These are phyloP conservation scores for Afroboletus lepidellus DNA, from an alignment of 1,284 basidiomycete genomes.

Conservation along the genomic window DNA sequence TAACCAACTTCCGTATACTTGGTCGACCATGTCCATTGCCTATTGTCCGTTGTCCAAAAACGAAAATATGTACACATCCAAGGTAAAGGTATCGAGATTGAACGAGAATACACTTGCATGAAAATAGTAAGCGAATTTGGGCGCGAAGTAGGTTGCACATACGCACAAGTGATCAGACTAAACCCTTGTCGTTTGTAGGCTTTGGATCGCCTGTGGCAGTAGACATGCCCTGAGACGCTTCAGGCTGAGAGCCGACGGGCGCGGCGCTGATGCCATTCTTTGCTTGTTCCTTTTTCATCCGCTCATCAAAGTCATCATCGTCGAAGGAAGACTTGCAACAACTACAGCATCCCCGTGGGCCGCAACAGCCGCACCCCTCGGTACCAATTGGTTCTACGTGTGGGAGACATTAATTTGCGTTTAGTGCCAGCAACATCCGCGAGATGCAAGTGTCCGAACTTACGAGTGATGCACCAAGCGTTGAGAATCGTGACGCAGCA, in stretches of 20 bases:
- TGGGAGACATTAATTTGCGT: not conserved
- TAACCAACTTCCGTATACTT: too few relatives aligned
- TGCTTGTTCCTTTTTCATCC: conserved; percentile 23
- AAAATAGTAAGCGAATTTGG: not conserved
- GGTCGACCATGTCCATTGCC: too few relatives aligned
- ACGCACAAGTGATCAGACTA: conserved; percentile 5
- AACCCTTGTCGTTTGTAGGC: not conserved
- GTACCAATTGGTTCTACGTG: conserved; percentile 26
- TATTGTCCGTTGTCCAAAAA: too few relatives aligned
- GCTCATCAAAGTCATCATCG: conserved; percentile 33
- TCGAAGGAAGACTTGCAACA: conserved; percentile 33
- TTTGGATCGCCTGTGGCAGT: conserved; percentile 5
- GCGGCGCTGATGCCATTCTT: conserved; percentile 8
- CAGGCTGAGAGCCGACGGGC: conserved; percentile 24
- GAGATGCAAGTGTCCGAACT: conserved; percentile 2
- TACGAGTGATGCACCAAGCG: conserved; percentile 31
- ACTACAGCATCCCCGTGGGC: conserved; percentile 29
- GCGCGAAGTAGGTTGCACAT: not conserved
- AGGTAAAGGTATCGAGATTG: not conserved
- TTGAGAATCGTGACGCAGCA: conserved; percentile 13
- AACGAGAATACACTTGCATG: not conserved
- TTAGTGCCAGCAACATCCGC: not conserved
- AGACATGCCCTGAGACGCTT: conserved; percentile 24
- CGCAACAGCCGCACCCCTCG: conserved; percentile 26
- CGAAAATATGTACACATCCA: not conserved